Base-by-base conservation (phyloP, 257 asterid genomes). In the Sherardia arvensis region DNA sequence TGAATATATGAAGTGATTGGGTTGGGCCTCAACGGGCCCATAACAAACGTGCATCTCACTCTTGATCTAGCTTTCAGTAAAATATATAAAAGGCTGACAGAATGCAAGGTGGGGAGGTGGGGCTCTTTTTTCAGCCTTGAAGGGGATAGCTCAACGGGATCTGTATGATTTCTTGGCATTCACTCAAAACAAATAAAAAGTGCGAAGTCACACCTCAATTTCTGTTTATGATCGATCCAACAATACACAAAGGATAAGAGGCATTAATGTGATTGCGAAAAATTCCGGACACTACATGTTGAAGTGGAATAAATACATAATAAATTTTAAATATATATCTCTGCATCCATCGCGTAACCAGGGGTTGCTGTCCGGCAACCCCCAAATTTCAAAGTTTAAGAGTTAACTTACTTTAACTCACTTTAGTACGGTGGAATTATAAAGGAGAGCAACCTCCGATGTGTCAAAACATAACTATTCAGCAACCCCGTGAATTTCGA, bases 1-100 rank as follows among this genome's bases (percentile, higher is more conserved):
- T n/a, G n/a, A n/a, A n/a, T n/a, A n/a, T n/a, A n/a, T n/a, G n/a
- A n/a, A n/a, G n/a, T n/a, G 27, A 49, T 9, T 32, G 69, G 61
- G 25, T 11, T 30, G 14, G 68, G 61, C 69, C 69, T 43, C 4
- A 17, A 51, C 21, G 23, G 34, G 60, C 23, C 48, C 68, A 49
- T 30, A 30, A 15, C 33, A 64, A 30, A 51, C 69, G 61, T 64
- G 69, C 61, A 53, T 18, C 60, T 32, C 69, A 64, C 69, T 64
- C 61, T 49, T 18, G 17, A 43, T 10, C 1, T 45, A 21, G 28
- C 43, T 38, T 34, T 34, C 40, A 34, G 40, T 34, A 34, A 3
- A 36, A 9, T 8, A 36, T 8, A 36, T 36, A 36, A 8, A 36
- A 10, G 11, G 26, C 26, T 49, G 56, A 49, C 26, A 49, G 56